Evolutionary conservation across 768 basidiomycete species (phyloP), one percentile per base, ranked within the genome.

Genomic region (Hydnomerulius pinastri): DNA sequence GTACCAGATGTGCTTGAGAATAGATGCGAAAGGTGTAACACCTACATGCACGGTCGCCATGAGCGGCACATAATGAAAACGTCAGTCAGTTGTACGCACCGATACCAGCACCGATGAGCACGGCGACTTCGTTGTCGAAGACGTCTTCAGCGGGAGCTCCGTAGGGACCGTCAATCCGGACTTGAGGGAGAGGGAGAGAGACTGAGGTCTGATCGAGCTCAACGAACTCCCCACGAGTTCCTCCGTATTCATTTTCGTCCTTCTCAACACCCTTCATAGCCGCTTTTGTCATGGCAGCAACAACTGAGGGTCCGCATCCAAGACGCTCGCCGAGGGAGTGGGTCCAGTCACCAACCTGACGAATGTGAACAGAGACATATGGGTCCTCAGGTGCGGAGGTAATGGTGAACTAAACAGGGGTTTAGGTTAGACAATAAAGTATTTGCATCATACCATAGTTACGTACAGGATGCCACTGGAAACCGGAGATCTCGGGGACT

Each of bases 1-100:
- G 73, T 96, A 95, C 93, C 93, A 95, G 54, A 98, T 91, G 65
- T 97, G 89, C 73, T 94, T 95, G 57, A 98, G 76, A 61, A 98
- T 95, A 17, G 90, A 92, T 0, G 92, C 92, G 62, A 96, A 98
- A 1, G 94, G 94, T 11, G 95, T 96, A 36, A 98, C 92, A 71
- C 87, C 86, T 87, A 51, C 29, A 48, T 33, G 48, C 4, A 20
- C 27, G 21, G 37, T 41, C 28, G 44, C 33, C 13, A 41, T 45
- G 29, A 54, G 29, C 35, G 28, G 32, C 27, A 10, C 17, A 30
- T 12, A 28, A n/a, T 17, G 24, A 38, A 27, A 13, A n/a, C 29
- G 6, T 10, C 6, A 27, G 4, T 10, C 30, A 32, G 4, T 20
- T 12, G 24, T 11, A 64, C 80, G 55, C 55, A 86, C 92, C 94